Conservation (phyloP, 768 basidiomycete genomes). For the Russula dissimulans region DNA sequence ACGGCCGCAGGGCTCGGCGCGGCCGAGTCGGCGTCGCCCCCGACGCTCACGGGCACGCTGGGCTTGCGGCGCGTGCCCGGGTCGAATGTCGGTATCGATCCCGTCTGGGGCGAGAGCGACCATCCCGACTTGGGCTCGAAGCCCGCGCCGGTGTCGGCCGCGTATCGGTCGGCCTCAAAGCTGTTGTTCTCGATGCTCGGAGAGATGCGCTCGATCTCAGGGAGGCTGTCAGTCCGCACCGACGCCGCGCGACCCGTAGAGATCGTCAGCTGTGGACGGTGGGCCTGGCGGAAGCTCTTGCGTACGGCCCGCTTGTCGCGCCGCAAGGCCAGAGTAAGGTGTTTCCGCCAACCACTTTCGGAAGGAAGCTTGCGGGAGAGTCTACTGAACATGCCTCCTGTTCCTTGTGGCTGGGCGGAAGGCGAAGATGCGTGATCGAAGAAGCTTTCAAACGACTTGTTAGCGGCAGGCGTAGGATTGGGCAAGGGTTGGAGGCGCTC, state of each 20-base stretch:
- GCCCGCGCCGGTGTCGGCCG: neutral
- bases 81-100: slow-evolving; percentile 12
- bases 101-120: slow-evolving; percentile 27
- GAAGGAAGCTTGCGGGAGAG: slow-evolving; percentile 22
- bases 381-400: neutral
- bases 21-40: slow-evolving; percentile 22
- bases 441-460: slow-evolving; percentile 40
- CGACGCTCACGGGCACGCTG: slow-evolving; percentile 32
- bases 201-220: slow-evolving; percentile 26
- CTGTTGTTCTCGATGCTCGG: slow-evolving; percentile 16
- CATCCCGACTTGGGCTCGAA: slow-evolving; percentile 23
- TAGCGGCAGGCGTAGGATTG: slow-evolving; percentile 25
- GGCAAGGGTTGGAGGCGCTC: slow-evolving; percentile 22
- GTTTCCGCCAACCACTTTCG: slow-evolving; percentile 11
- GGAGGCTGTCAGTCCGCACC: slow-evolving; percentile 22
- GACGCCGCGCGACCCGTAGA: slow-evolving; percentile 34
- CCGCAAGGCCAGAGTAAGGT: slow-evolving; percentile 19
- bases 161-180: neutral
- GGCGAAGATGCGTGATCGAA: slow-evolving; percentile 27
- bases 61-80: slow-evolving; percentile 25
- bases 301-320: slow-evolving; percentile 17
- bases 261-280: slow-evolving; percentile 31
- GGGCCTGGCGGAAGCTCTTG: slow-evolving; percentile 14
- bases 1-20: slow-evolving; percentile 24
- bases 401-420: slow-evolving; percentile 7